Conservation (phyloP, 805 yeast species). For the Yueomyces sp. region DNA sequence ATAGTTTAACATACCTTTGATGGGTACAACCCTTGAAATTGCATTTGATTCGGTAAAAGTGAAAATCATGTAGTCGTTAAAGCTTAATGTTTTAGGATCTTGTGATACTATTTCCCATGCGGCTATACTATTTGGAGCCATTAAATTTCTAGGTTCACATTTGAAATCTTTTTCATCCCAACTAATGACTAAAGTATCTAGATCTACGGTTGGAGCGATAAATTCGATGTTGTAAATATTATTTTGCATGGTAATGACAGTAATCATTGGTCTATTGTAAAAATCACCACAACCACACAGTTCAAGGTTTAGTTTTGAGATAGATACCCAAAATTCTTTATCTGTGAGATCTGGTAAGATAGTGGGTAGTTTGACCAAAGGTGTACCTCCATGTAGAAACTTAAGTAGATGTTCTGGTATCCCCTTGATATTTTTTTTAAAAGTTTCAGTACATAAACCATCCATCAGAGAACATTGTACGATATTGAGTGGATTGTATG, state of each 20-base stretch:
- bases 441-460: slow-evolving; percentile 9
- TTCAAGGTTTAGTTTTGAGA: slow-evolving; percentile 4
- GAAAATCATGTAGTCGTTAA: slow-evolving; percentile 18
- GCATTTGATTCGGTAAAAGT: slow-evolving; percentile 22
- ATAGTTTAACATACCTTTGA: slow-evolving; percentile 26
- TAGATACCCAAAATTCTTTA: slow-evolving; percentile 5
- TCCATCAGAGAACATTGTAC: slow-evolving; percentile 12
- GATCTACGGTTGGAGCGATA: slow-evolving; percentile 3
- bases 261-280: slow-evolving; percentile 5
- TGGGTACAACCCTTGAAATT: slow-evolving; percentile 23
- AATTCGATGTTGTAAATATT: slow-evolving; percentile 4
- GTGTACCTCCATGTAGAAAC: slow-evolving; percentile 3
- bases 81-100: slow-evolving; percentile 3
- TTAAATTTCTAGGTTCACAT: slow-evolving; percentile 3
- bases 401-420: slow-evolving; percentile 1
- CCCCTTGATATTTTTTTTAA: slow-evolving; percentile 4
- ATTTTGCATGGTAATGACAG: slow-evolving; percentile 3
- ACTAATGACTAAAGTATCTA: slow-evolving; percentile 3
- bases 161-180: slow-evolving; percentile 4
- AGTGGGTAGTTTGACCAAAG: slow-evolving; percentile 3
- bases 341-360: slow-evolving; percentile 3
- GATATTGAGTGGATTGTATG: slow-evolving; percentile 6
- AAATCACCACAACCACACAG: slow-evolving; percentile 5
- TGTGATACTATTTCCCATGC: slow-evolving; percentile 6
- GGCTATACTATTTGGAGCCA: slow-evolving; percentile 5